Percentiles rank a stretch among this genome's conserved stretches.
Conservation (phyloP, 2,329 filamentous ascomycete species). For the Polychaeton citri region DNA sequence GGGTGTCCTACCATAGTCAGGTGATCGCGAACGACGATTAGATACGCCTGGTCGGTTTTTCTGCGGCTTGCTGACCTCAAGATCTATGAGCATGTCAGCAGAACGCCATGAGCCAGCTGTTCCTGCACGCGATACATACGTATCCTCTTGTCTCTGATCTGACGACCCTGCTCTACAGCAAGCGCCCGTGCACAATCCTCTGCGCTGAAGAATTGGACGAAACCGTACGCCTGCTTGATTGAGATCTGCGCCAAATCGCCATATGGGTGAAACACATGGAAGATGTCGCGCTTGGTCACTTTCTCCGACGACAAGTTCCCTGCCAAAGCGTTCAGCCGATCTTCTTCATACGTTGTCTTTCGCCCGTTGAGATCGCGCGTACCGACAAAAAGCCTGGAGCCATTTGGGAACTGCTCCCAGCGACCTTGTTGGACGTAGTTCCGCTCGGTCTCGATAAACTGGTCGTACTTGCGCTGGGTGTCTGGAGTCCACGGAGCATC, state of each 20-base stretch:
- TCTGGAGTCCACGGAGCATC: conserved; percentile 41
- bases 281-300: conserved; percentile 86
- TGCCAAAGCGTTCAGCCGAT: conserved; percentile 23
- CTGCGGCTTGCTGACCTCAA: conserved; percentile 81
- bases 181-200: conserved; percentile 64
- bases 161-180: conserved; percentile 61
- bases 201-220: conserved; percentile 79
- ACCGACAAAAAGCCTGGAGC: conserved; percentile 73
- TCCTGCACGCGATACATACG: conserved; percentile 45
- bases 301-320: conserved; percentile 88
- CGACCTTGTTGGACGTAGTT: conserved; percentile 64
- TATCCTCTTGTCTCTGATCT: conserved; percentile 81
- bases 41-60: conserved; percentile 27
- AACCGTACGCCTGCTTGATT: conserved; percentile 92
- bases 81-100: conserved; percentile 43
- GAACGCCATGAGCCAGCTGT: conserved; percentile 3
- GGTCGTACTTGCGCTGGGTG: conserved; percentile 55
- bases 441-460: conserved; percentile 59
- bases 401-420: conserved; percentile 68
- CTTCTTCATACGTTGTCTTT: conserved; percentile 3
- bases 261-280: conserved; percentile 75
- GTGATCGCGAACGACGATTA: conserved; percentile 44
- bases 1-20: conserved; percentile 36
- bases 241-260: conserved; percentile 87
- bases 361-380: conserved; percentile 18